Evolutionary conservation across 2,329 filamentous ascomycete species (phyloP).

Genomic region (Curvularia verruculosa): DNA sequence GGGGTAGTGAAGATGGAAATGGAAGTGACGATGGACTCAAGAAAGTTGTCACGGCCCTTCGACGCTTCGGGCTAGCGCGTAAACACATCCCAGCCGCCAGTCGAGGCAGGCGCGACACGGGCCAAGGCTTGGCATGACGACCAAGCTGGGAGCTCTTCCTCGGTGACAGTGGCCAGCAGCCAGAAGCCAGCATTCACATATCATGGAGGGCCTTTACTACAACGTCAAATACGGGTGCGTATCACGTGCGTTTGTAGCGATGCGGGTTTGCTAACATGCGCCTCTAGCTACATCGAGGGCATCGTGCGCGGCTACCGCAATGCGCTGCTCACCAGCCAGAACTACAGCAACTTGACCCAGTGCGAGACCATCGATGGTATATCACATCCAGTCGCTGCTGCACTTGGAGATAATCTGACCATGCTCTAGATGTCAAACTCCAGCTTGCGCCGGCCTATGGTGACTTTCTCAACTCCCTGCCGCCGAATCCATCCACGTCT

Average conservation of each 20-base stretch:
- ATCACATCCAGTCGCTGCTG: slow-evolving; percentile 27
- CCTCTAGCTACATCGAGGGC: slow-evolving; percentile 86
- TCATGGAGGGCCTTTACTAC: slow-evolving; percentile 91
- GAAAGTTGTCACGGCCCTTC: slow-evolving; percentile 23
- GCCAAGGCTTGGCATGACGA: slow-evolving; percentile 30
- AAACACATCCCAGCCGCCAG: slow-evolving; percentile 18
- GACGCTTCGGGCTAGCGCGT: slow-evolving; percentile 15
- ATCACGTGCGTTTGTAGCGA: background rate
- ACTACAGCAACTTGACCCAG: slow-evolving; percentile 95
- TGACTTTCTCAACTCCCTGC: slow-evolving; percentile 91
- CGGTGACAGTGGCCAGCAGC: slow-evolving; percentile 12
- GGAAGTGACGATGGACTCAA: slow-evolving; percentile 25
- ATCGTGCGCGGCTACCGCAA: slow-evolving; percentile 98
- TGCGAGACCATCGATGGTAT: slow-evolving; percentile 96
- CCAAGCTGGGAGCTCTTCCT: slow-evolving; percentile 28
- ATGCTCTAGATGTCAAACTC: slow-evolving; percentile 90
- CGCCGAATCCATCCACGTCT: slow-evolving; percentile 96
- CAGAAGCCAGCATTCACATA: slow-evolving; percentile 37
- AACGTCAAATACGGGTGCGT: slow-evolving; percentile 90
- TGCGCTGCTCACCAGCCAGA: slow-evolving; percentile 83
- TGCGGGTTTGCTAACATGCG: slow-evolving; percentile 20
- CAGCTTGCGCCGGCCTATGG: slow-evolving; percentile 96
- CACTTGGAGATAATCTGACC: slow-evolving; percentile 9
- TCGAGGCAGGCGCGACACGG: slow-evolving; percentile 21
- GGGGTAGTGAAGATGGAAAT: slow-evolving; percentile 7